Evolutionary conservation across 805 yeast species (phyloP).

Genomic region (Blastobotrys chiropterorum): DNA sequence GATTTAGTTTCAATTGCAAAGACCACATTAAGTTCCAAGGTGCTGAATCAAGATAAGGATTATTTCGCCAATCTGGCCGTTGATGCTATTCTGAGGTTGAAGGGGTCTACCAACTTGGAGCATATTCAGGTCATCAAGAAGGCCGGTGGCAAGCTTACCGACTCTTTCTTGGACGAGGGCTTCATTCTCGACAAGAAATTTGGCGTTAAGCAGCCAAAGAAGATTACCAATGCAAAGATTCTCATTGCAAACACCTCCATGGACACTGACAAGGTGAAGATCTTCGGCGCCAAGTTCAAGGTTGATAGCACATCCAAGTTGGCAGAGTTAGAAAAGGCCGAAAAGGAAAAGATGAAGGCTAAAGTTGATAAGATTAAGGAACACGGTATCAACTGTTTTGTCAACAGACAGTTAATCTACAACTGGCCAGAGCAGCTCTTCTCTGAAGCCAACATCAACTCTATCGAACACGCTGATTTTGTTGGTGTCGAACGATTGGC

Average conservation of each 20-base stretch:
- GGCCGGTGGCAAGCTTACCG: constrained; percentile 85
- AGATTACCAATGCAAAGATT: constrained; percentile 73
- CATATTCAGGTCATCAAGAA: constrained; percentile 91
- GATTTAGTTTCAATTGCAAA: constrained; percentile 84
- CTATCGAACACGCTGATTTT: constrained; percentile 97
- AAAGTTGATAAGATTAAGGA: constrained; percentile 86
- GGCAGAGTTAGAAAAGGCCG: constrained; percentile 92
- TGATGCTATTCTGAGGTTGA: constrained; percentile 82
- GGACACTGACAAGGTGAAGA: constrained; percentile 96
- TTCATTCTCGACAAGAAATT: constrained; percentile 86
- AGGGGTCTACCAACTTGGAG: constrained; percentile 81
- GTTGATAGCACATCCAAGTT: constrained; percentile 92
- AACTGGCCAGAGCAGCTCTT: constrained; percentile 97
- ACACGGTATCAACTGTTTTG: constrained; percentile 82
- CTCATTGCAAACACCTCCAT: constrained; percentile 87
- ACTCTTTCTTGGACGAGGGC: constrained; percentile 93
- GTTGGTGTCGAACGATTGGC: constrained; percentile 97
- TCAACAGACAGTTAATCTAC: constrained; percentile 93
- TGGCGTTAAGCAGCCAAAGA: constrained; percentile 92
- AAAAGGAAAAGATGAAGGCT: constrained; percentile 82
- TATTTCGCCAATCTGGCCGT: constrained; percentile 87
- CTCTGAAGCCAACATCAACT: constrained; percentile 77
- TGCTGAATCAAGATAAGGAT: constrained; percentile 90
- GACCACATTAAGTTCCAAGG: constrained; percentile 90
- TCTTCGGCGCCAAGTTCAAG: constrained; percentile 95